Evolutionary conservation across 2,329 filamentous ascomycete species (phyloP).

Genomic region (Mollisia scopiformis): DNA sequence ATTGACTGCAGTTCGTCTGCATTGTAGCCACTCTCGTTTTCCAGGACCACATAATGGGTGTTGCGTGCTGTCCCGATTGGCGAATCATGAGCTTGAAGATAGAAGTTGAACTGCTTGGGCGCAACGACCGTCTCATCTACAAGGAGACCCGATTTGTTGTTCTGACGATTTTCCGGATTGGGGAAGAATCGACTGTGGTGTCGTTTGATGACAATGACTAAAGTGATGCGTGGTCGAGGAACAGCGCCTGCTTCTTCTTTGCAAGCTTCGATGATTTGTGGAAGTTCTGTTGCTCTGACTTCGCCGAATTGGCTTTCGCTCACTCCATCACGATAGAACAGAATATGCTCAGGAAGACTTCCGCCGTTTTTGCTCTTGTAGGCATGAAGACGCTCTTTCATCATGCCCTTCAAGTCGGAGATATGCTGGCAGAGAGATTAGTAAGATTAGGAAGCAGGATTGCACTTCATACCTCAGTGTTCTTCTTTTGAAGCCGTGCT

Average conservation of each 20-base stretch:
- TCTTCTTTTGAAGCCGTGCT: conserved; percentile 60
- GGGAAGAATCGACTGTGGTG: conserved; percentile 46
- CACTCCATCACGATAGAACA: conserved; percentile 42
- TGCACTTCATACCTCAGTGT: not conserved
- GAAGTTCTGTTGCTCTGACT: conserved; percentile 35
- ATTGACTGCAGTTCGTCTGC: conserved; percentile 65
- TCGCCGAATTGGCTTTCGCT: conserved; percentile 37
- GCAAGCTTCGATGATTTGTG: conserved; percentile 28
- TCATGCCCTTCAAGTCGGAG: conserved; percentile 39
- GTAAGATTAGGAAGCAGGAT: not conserved
- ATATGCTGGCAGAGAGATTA: conserved; percentile 26
- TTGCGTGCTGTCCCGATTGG: conserved; percentile 80
- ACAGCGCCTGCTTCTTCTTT: conserved; percentile 5
- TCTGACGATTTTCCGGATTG: not conserved
- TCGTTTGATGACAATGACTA: conserved; percentile 43
- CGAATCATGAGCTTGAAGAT: conserved; percentile 75
- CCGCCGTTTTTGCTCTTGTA: conserved; percentile 47
- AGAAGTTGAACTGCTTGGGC: conserved; percentile 78
- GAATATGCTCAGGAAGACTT: conserved; percentile 28
- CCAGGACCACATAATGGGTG: conserved; percentile 75
- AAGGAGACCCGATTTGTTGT: conserved; percentile 61
- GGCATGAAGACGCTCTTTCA: conserved; percentile 11
- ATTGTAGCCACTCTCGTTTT: conserved; percentile 66
- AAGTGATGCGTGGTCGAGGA: conserved; percentile 27
- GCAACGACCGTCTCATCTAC: conserved; percentile 81